phyloP scores from a whole-genome alignment of 2,329 filamentous ascomycete genomes.

The Reticulascus tulasneorum region DNA sequence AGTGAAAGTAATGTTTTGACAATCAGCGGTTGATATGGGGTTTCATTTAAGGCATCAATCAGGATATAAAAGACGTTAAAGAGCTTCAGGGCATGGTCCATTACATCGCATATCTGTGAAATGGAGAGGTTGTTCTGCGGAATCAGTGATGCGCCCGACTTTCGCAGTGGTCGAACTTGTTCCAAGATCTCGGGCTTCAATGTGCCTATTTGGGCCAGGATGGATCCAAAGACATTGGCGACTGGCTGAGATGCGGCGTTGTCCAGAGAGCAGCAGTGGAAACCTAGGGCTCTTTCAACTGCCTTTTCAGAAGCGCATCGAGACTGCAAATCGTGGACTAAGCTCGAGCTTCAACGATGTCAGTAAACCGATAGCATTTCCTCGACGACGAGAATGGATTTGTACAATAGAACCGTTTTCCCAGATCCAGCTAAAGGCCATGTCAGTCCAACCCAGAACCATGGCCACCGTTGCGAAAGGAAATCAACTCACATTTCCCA shows the following conservation, averaged over 20 bases:
- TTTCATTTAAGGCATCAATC: constrained; percentile 21
- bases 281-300: constrained; percentile 15
- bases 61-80: constrained; percentile 16
- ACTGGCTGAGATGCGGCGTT: constrained; percentile 21
- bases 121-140: constrained; percentile 17
- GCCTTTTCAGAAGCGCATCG: constrained; percentile 2
- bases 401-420: constrained; percentile 23
- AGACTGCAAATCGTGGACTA: constrained; percentile 16
- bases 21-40: constrained; percentile 10
- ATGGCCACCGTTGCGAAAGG: background rate
- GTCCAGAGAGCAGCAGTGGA: constrained; percentile 20
- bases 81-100: constrained; percentile 8
- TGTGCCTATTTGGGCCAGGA: constrained; percentile 19
- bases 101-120: constrained; percentile 10
- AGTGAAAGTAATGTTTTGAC: constrained; percentile 12
- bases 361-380: background rate
- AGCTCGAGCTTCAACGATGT: constrained; percentile 15
- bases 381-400: no score
- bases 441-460: constrained; percentile 7
- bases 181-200: constrained; percentile 12
- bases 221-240: constrained; percentile 22
- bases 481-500: constrained; percentile 17
- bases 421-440: constrained; percentile 19
- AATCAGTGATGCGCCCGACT: constrained; percentile 8
- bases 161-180: constrained; percentile 14